phyloP scores from a whole-genome alignment of 495 filamentous ascomycete genomes.

The Aspergillus avenaceus region DNA sequence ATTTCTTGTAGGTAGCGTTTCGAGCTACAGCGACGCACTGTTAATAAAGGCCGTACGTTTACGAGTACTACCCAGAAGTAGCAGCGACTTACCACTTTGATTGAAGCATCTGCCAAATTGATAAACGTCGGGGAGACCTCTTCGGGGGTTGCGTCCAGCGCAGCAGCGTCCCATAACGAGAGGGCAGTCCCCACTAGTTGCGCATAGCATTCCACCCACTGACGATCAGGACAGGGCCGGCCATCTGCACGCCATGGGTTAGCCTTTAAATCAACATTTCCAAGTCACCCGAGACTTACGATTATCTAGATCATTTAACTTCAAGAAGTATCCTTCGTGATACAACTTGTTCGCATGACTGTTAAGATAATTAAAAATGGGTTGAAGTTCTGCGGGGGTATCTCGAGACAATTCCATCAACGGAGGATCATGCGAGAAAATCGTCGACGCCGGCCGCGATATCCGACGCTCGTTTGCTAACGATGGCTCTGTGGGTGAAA shows the following conservation, averaged over 20 bases:
- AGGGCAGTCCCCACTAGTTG: slow-evolving; percentile 93
- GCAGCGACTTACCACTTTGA: slow-evolving; percentile 75
- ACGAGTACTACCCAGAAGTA: background rate
- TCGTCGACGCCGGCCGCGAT: slow-evolving; percentile 59
- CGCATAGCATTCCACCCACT: slow-evolving; percentile 96
- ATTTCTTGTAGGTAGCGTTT: slow-evolving; percentile 78
- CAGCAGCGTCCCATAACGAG: slow-evolving; percentile 92
- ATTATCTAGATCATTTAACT: slow-evolving; percentile 87
- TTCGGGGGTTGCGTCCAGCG: slow-evolving; percentile 82
- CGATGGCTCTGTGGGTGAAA: slow-evolving; percentile 21
- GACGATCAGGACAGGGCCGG: slow-evolving; percentile 76
- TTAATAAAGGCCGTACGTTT: slow-evolving; percentile 2
- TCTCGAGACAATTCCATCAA: slow-evolving; percentile 79
- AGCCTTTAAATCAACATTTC: slow-evolving; percentile 1
- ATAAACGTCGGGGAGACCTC: slow-evolving; percentile 93
- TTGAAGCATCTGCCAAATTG: slow-evolving; percentile 93
- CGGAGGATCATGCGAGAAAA: slow-evolving; percentile 83
- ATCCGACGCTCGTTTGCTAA: slow-evolving; percentile 29
- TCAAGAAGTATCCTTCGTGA: slow-evolving; percentile 95
- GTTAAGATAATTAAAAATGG: slow-evolving; percentile 91
- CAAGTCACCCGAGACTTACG: slow-evolving; percentile 52
- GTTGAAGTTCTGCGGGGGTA: slow-evolving; percentile 86
- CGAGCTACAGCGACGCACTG: slow-evolving; percentile 56
- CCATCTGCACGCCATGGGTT: slow-evolving; percentile 59
- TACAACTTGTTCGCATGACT: slow-evolving; percentile 95